Conservation (phyloP, 1,284 basidiomycete species). For the Phylloporus sp. region DNA sequence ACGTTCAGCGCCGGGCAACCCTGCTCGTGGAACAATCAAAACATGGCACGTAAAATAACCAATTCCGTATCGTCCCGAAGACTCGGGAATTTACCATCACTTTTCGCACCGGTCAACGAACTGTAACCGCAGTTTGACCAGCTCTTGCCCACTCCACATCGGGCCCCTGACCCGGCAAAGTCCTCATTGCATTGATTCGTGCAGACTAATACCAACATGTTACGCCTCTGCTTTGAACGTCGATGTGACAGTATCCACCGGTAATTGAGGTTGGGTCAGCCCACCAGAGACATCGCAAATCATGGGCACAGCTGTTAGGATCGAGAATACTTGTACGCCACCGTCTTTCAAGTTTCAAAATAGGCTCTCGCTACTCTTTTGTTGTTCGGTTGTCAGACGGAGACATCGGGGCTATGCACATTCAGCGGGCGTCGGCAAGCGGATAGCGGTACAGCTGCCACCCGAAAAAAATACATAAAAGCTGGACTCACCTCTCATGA, state of each 20-base stretch:
- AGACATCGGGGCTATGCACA: slow-evolving; percentile 24
- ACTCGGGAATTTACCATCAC: neutral
- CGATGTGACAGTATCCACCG: no score
- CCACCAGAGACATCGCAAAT: no score
- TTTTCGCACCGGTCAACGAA: neutral
- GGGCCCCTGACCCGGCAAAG: no score
- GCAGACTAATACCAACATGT: no score
- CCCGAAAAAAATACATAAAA: neutral
- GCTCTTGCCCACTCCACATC: no score
- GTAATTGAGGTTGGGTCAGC: no score
- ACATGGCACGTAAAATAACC: slow-evolving; percentile 14
- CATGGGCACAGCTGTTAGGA: no score
- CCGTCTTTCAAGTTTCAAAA: slow-evolving; percentile 7
- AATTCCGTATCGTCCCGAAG: neutral
- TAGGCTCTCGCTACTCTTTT: neutral
- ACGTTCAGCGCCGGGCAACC: neutral
- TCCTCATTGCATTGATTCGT: no score
- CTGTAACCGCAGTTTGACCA: neutral
- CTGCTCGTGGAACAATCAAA: slow-evolving; percentile 19
- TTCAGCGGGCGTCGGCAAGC: slow-evolving; percentile 7
- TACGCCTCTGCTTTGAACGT: no score
- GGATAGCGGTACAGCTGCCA: neutral
- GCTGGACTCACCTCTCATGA: slow-evolving; percentile 4
- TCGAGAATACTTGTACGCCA: neutral
- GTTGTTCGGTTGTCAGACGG: slow-evolving; percentile 11